Evolutionary conservation across 176 grass and related monocot species (phyloP), one percentile per base, ranked within the genome.

Genomic region (Canna indica): DNA sequence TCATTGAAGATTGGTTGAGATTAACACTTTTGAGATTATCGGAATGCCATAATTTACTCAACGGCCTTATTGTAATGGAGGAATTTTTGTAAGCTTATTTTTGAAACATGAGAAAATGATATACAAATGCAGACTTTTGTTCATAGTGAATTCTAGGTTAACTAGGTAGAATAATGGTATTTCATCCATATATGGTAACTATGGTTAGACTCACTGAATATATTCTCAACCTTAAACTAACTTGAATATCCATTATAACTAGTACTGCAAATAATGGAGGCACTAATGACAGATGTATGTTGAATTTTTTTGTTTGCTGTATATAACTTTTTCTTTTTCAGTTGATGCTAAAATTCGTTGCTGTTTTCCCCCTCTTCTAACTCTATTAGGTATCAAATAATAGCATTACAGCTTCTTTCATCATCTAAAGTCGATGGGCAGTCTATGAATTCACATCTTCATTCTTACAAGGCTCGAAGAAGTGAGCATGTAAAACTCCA

Each of bases 361-460:
- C 36, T 54, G 5, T 73, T 59, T 17, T 39, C 60, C n/a, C n/a
- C 57, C 36, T 25, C 13, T 73, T 38, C 12, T 59, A 30, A 48
- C 18, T 66, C 15, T 61, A 61, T 15, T 82, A 97, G 93, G 59
- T 97, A 97, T 48, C 93, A 97, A 73, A 83, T 92, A 60, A 83
- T 81, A 86, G 82, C 72, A 56, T 66, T 92, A 75, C 86, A 85
- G 77, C 79, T 91, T 73, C 83, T 97, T 77, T 80, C 74, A 42
- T 50, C 73, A n/a, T 76, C 83, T 2, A 91, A 78, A 64, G 77
- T 74, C 30, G 12, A 59, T 73, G 53, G 53, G 54, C 22, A 30
- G 54, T 59, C 26, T 28, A 29, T 3, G 35, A 41, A 66, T 38
- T 36, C 63, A 38, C 24, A 66, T 36, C n/a, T 13, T 75, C 33